Evolutionary conservation across 345 rosid genomes (phyloP), one percentile per base, ranked within the genome.

Genomic region (Euphorbia pulcherrima): DNA sequence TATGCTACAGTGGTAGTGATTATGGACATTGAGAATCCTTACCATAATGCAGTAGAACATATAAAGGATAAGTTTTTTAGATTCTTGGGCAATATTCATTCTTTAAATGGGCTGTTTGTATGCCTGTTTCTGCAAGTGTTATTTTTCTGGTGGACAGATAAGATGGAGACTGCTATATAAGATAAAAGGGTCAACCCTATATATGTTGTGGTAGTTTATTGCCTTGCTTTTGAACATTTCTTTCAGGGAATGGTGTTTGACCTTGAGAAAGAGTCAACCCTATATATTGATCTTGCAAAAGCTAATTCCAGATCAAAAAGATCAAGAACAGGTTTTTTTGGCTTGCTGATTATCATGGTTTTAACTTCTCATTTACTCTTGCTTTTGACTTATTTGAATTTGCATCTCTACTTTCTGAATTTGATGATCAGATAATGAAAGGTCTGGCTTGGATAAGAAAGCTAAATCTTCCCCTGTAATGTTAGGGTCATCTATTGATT

Each of bases 301-400:
- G 84, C 89, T 30, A 92, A 92, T 81, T 88, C 98, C 52, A 82
- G 92, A 75, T 81, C 92, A 13, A 92, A 92, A 84, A 97, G 96
- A 61, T 55, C 87, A 33, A 86, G 96, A 79, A 51, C 90, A 79
- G 96, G 96, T 83, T 57, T 67, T 4, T 33, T 33, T 33, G 74
- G 39, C 60, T 67, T 65, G 58, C 58, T 62, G 23, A 13, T 47
- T 76, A 24, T 72, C 21, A 30, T 67, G 3, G n/a, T 27, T 64
- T 57, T 9, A 11, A 6, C 20, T 23, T 72, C 33, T 7, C 6
- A 67, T 40, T n/a, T 9, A 30, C 71, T 37, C 21, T 41, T 68
- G 20, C 24, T 73, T 75, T 52, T 35, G 39, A 65, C 26, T 73
- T 17, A 40, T 72, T 23, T n/a, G 54, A 66, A 17, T 29, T 39